phyloP scores from a whole-genome alignment of 805 yeast species.

The Lipomyces mesembrius region DNA sequence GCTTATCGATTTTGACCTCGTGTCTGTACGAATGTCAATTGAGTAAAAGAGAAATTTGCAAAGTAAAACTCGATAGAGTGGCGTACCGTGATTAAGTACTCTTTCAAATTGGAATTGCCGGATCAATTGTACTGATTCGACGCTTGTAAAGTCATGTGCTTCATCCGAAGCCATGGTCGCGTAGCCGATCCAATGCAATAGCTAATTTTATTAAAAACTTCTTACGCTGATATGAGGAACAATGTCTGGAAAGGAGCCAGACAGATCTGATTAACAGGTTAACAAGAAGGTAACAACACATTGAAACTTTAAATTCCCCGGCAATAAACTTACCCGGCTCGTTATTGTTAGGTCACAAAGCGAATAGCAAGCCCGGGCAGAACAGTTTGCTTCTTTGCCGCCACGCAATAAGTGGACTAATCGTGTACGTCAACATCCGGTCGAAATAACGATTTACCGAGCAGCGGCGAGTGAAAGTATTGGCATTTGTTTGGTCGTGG shows the following conservation, averaged over 20 bases:
- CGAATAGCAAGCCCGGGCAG: background rate
- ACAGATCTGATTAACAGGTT: too few relatives aligned
- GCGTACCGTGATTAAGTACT: slow-evolving; percentile 21
- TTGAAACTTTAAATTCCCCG: background rate
- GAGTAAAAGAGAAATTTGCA: too few relatives aligned
- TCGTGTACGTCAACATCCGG: background rate
- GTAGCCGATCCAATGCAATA: too few relatives aligned
- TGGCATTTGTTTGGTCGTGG: background rate
- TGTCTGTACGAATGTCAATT: slow-evolving; percentile 47
- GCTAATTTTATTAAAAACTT: too few relatives aligned
- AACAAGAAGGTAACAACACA: background rate
- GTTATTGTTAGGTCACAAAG: background rate
- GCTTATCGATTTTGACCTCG: slow-evolving; percentile 68
- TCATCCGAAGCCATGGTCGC: background rate
- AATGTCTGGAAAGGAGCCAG: too few relatives aligned
- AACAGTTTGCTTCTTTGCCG: background rate
- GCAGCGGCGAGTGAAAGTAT: background rate
- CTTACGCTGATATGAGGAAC: too few relatives aligned
- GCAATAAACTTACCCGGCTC: background rate
- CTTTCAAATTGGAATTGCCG: slow-evolving; percentile 17
- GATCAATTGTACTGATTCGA: slow-evolving; percentile 3
- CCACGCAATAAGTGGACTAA: background rate
- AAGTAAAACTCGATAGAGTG: too few relatives aligned
- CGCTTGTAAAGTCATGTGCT: background rate
- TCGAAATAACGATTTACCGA: background rate